phyloP scores from a whole-genome alignment of 495 filamentous ascomycete species.

The Podospora appendiculata region DNA sequence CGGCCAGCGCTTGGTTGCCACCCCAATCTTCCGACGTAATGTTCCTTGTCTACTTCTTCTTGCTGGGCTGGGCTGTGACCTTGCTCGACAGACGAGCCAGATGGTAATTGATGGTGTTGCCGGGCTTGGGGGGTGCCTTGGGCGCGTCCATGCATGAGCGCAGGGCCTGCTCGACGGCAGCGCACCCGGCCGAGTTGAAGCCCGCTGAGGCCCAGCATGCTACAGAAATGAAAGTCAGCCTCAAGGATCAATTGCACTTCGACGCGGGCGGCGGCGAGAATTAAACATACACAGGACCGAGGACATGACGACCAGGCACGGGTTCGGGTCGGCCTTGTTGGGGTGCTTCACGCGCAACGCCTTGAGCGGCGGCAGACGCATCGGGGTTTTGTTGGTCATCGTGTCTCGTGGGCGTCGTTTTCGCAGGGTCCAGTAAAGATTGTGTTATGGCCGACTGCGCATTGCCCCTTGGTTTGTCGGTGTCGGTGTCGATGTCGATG shows the following conservation, averaged over 20 bases:
- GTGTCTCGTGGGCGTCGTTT: background rate
- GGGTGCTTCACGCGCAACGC: constrained; percentile 78
- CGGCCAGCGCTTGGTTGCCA: background rate
- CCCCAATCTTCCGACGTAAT: background rate
- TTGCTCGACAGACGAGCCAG: constrained; percentile 77
- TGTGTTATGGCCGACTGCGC: constrained; percentile 11
- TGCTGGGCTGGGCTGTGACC: constrained; percentile 53
- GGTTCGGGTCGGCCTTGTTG: constrained; percentile 65
- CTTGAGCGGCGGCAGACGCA: constrained; percentile 80
- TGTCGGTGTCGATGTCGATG: background rate
- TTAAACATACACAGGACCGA: constrained; percentile 77
- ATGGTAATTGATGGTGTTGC: constrained; percentile 94
- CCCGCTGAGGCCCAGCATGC: constrained; percentile 94
- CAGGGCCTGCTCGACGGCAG: constrained; percentile 70
- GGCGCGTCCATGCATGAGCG: constrained; percentile 89
- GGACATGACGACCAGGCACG: constrained; percentile 79
- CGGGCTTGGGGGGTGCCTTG: constrained; percentile 56
- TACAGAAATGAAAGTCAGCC: constrained; percentile 29
- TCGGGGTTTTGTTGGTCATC: constrained; percentile 39
- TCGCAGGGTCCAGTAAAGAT: background rate
- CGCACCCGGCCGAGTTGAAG: constrained; percentile 64
- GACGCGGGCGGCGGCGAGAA: background rate
- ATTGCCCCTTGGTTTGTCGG: constrained; percentile 4
- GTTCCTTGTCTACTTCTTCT: constrained; percentile 5
- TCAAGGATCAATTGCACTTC: background rate